Conservation (phyloP, 805 yeast species). For the Barnettozyma populi region DNA sequence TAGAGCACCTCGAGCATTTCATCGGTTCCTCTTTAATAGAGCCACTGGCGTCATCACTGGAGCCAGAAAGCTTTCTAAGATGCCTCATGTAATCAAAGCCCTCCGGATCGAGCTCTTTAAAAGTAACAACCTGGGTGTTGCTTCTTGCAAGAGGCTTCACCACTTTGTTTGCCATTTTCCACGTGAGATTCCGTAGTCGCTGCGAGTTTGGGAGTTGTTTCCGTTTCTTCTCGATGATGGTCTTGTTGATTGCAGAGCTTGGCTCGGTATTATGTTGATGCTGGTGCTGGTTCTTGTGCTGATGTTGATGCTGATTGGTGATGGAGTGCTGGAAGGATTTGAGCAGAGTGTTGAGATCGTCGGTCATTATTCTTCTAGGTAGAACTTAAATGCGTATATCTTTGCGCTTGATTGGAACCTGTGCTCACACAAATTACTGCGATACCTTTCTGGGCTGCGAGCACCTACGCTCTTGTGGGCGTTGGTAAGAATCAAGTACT, state of each 20-base stretch:
- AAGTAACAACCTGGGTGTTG: not conserved
- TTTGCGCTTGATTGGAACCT: not conserved
- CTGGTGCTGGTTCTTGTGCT: no score
- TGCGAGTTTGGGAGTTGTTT: not conserved
- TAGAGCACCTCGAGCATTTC: not conserved
- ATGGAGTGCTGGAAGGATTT: not conserved
- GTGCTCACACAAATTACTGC: not conserved
- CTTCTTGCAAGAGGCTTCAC: conserved; percentile 1
- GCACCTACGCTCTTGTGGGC: no score
- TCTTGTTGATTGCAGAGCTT: no score
- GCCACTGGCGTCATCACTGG: not conserved
- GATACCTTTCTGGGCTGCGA: no score
- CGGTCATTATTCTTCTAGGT: not conserved
- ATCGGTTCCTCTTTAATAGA: not conserved
- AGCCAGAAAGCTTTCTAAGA: not conserved
- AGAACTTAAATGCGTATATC: no score
- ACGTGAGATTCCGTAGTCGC: not conserved
- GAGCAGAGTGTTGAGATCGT: not conserved
- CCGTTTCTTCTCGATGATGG: no score
- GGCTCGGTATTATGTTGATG: not conserved
- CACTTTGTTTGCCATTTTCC: conserved; percentile 1
- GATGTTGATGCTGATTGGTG: not conserved
- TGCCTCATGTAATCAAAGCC: not conserved
- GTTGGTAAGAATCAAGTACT: no score
- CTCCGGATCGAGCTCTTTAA: not conserved